These are phyloP conservation scores for Fraxinus angustifolia DNA, from an alignment of 305 asterid species.

Conservation along the genomic window DNA sequence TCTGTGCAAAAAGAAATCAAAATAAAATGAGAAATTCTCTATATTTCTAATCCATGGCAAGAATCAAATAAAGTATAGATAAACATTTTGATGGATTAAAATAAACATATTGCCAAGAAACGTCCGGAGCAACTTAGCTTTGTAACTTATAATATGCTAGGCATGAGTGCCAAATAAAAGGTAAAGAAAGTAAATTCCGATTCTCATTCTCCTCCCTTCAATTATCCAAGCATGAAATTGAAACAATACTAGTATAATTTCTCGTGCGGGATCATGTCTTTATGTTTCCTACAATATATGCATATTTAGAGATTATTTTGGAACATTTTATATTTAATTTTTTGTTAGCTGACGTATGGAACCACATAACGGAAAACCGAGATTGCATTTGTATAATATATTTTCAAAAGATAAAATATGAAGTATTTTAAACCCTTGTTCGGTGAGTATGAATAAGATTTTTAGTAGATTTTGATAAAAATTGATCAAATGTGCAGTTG, in stretches of 20 bases:
- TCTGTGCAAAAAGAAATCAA: constrained; percentile 43
- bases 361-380: not conserved
- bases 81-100: not conserved
- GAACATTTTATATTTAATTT: not conserved
- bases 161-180: not conserved
- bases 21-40: constrained; percentile 22
- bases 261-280: not conserved
- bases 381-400: not conserved
- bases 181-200: not conserved
- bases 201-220: not conserved
- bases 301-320: not conserved
- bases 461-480: not conserved
- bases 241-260: not conserved
- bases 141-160: not conserved
- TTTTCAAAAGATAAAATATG: not conserved
- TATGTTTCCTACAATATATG: not conserved
- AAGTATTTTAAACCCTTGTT: not conserved
- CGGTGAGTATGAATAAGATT: not conserved
- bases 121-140: not conserved
- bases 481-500: not conserved
- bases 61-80: not conserved
- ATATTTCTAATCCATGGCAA: constrained; percentile 7
- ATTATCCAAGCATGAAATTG: not conserved
- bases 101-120: not conserved
- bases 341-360: not conserved